Evolutionary conservation across 345 rosid genomes (phyloP).

Genomic region (Lepidium sativum): DNA sequence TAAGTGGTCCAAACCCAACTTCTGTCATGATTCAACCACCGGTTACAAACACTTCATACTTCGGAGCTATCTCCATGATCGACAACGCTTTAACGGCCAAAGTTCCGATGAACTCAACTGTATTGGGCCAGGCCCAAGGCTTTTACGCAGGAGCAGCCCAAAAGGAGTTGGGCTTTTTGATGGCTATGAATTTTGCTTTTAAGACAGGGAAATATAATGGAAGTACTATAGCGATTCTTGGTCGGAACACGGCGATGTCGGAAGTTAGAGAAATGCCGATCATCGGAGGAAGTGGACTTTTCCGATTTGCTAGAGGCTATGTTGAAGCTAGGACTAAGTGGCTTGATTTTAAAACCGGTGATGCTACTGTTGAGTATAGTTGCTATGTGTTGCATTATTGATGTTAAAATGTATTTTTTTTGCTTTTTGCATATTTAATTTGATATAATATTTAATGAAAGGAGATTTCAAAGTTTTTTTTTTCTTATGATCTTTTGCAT

Average conservation of each 20-base stretch:
- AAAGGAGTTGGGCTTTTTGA: slow-evolving; percentile 45
- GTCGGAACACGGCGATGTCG: slow-evolving; percentile 46
- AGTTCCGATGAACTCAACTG: slow-evolving; percentile 42
- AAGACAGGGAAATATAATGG: slow-evolving; percentile 62
- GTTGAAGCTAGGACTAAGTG: slow-evolving; percentile 42
- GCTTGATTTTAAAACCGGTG: slow-evolving; percentile 26
- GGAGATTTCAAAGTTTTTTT: no score
- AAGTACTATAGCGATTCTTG: slow-evolving; percentile 54
- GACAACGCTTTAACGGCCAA: slow-evolving; percentile 60
- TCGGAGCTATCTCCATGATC: slow-evolving; percentile 49
- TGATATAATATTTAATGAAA: background rate
- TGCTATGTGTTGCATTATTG: slow-evolving; percentile 51
- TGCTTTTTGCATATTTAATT: background rate
- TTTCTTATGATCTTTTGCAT: no score
- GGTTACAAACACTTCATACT: slow-evolving; percentile 28
- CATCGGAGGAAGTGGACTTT: slow-evolving; percentile 66
- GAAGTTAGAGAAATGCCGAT: slow-evolving; percentile 71
- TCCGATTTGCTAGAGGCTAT: slow-evolving; percentile 73
- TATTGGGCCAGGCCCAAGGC: slow-evolving; percentile 75
- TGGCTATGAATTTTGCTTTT: slow-evolving; percentile 69
- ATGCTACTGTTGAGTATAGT: slow-evolving; percentile 49
- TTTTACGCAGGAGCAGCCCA: slow-evolving; percentile 50
- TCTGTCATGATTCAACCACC: slow-evolving; percentile 35
- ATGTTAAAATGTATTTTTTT: background rate
- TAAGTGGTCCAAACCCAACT: slow-evolving; percentile 42